Evolutionary conservation across 2,329 filamentous ascomycete species (phyloP), one percentile per base, ranked within the genome.

Genomic region (Zalaria obscura): DNA sequence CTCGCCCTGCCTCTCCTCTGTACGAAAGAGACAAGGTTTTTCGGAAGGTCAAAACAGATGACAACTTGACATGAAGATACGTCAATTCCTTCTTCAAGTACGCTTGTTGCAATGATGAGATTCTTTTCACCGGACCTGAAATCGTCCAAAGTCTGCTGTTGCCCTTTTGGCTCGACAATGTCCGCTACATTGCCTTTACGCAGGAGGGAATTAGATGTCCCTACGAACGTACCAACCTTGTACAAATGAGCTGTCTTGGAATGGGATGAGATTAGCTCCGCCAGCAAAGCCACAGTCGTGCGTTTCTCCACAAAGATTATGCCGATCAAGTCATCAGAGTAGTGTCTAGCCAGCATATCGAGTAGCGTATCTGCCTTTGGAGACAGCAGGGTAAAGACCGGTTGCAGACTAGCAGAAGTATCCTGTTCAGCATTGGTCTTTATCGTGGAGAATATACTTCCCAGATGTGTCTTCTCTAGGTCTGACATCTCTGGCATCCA

Each of bases 1-100:
- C 79, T 67, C 10, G 78, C 78, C 46, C 78, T 66, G 2, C 79
- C 78, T 25, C 78, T 67, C 32, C 78, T 65, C 52, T 83, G 78
- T 3, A 83, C 65, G 50, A 78, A 82, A 1, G 76, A 76, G 43
- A 76, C 76, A 29, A 82, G 55, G 45, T 76, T 79, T 27, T 66
- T 64, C 0, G 77, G 77, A 26, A 64, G 63, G 47, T 80, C 72
- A 51, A 76, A 83, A 47, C 75, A 79, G 8, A 82, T 65, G 1
- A 83, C 77, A 25, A 78, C 50, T 50, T 78, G 75, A 49, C 78
- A 82, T 3, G 71, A 70, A n/a, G 71, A 69, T 2, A 78, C 61
- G 49, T 78, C 75, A 27, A 79, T 72, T 0, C 75, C 74, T 56
- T 78, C 75, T 54, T 78, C 73, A 2, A 77, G 60, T 0, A 76